Evolutionary conservation across 805 yeast species (phyloP), one percentile per base, ranked within the genome.

Genomic region (Wickerhamiella sergipiensis): DNA sequence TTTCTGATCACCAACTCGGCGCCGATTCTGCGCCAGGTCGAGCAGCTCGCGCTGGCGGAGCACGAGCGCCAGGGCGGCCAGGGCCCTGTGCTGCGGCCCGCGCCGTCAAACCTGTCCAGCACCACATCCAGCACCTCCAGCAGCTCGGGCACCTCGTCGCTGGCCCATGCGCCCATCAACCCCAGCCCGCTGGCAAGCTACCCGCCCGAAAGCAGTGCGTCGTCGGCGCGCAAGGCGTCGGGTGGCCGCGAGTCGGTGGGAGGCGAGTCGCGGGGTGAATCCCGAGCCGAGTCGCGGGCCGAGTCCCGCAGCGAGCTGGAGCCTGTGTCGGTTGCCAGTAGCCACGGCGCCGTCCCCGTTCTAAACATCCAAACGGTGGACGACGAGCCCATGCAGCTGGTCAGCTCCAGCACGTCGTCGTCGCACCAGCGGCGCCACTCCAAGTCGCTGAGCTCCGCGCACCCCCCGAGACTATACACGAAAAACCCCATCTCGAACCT

Each of bases 1-100:
- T 88, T 90, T 57, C 74, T 92, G 69, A 85, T 90, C 52, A 89
- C 83, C 57, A 87, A 90, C 64, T 82, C 90, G 19, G 82, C 83
- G 63, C 79, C 81, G 63, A 73, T 90, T 44, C 69, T 89, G 52
- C 87, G 90, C 53, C 56, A 61, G 15, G 63, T 65, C 17, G 67
- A 66, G 54, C 51, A 50, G 7, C 56, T 58, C n/a, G 69, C 70
- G 4, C 58, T 64, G 18, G 51, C 54, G 18, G 62, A 61, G 49
- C 66, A 66, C 51, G 65, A 59, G 38, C 4, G 7, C 15, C 47
- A 44, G 46, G 40, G 40, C 40, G 45, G 13, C 23, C 43, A n/a
- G 18, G 24, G 17, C 22, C n/a, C n/a, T 9, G 24, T 9, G 29
- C 31, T 22, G 17, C 38, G 5, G 15, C 51, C 40, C n/a, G 29